phyloP scores from a whole-genome alignment of 768 basidiomycete genomes.

The Leccinum subgranulosum region DNA sequence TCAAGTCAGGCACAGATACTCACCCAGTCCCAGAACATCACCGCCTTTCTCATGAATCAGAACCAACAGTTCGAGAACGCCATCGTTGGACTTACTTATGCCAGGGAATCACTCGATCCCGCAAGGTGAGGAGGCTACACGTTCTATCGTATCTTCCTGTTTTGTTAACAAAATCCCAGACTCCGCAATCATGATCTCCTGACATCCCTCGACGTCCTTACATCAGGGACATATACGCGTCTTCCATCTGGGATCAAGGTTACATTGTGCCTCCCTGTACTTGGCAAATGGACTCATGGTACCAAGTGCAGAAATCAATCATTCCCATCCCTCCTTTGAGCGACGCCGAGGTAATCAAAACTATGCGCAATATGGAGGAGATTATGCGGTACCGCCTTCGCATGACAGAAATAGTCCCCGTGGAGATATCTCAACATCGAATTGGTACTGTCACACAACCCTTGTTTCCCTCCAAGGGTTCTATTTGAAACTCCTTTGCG shows the following conservation, averaged over 20 bases:
- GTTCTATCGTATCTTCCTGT: neutral
- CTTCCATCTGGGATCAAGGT: constrained; percentile 84
- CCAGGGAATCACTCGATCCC: constrained; percentile 67
- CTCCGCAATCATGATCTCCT: constrained; percentile 92
- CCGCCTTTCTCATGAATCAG: constrained; percentile 81
- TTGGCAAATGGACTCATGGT: constrained; percentile 19
- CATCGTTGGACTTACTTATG: constrained; percentile 58
- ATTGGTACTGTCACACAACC: constrained; percentile 48
- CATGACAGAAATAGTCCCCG: constrained; percentile 74
- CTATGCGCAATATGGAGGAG: constrained; percentile 70
- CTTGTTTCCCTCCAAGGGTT: constrained; percentile 8
- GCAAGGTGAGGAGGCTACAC: constrained; percentile 57
- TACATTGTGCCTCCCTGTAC: constrained; percentile 14
- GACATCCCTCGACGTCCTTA: constrained; percentile 87
- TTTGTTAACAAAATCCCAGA: constrained; percentile 36
- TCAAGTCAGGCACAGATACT: neutral
- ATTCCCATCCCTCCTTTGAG: constrained; percentile 64
- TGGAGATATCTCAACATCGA: constrained; percentile 71
- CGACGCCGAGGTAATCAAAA: constrained; percentile 62
- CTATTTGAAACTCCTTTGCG: constrained; percentile 17
- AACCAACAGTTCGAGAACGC: constrained; percentile 79
- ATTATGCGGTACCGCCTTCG: constrained; percentile 77
- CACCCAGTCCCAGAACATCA: constrained; percentile 62
- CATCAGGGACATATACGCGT: constrained; percentile 80
- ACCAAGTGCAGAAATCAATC: constrained; percentile 56